Evolutionary conservation across 2,329 filamentous ascomycete genomes (phyloP), one percentile per base, ranked within the genome.

Genomic region (Talaromyces verruculosus): DNA sequence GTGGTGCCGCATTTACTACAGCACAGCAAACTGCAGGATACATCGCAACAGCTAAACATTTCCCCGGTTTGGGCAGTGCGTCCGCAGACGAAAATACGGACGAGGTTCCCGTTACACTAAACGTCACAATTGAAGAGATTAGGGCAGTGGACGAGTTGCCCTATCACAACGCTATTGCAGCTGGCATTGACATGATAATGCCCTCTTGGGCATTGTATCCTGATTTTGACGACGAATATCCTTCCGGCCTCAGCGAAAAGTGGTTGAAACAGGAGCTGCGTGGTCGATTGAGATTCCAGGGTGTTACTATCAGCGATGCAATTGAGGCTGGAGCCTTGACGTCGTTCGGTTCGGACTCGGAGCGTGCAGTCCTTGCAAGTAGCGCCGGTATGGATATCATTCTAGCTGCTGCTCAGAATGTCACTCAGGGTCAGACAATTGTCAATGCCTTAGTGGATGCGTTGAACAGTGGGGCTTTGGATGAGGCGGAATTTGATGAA

Each of bases 261-360:
- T 74, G 70, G 69, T 62, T 76, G 5, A 68, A 73, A 30, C 63
- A 67, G 3, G 72, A 75, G 33, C 64, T 76, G 22, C 64, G 72
- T 28, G 67, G 39, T 5, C 61, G 73, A 30, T 60, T 75, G 45
- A 70, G 71, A 0, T 76, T 74, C 51, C 64, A 64, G 37, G 74
- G 73, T 6, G 72, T 74, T 0, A 75, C 72, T 3, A 72, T 76
- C n/a, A 75, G 70, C 6, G 74, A 76, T 68, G 73, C 72, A 5
- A 69, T 76, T 49, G 73, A 75, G 49, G 75, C 72, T 2, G 72
- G 71, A 3, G 67, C 68, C 3, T 55, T 76, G 11, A 39, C 67
- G 22, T 65, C 68, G 1, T 74, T 75, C 47, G 72, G 72, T 0
- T 63, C 71, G 61, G 68, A 72, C 63, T 64, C 68, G 6, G 28